phyloP scores from a whole-genome alignment of 1,284 basidiomycete genomes.

The Puccinia brachypodii region DNA sequence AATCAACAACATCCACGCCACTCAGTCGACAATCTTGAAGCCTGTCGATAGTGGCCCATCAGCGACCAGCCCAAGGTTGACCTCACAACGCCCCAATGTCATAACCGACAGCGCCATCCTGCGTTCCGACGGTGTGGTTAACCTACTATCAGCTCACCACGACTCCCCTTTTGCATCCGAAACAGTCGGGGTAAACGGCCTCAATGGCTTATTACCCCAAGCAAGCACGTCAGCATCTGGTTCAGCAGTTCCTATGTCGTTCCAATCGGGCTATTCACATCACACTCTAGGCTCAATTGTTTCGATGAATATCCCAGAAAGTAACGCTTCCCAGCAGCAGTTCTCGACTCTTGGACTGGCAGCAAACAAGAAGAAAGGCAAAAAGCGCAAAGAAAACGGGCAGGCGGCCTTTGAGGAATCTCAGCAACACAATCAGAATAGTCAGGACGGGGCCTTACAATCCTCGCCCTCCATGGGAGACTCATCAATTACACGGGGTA shows the following conservation, averaged over 20 bases:
- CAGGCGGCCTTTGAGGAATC: neutral
- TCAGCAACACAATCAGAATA: neutral
- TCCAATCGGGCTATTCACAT: neutral
- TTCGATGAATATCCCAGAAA: neutral
- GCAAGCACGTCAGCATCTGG: constrained; percentile 1
- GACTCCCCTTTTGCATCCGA: neutral
- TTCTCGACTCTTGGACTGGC: neutral
- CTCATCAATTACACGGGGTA: neutral
- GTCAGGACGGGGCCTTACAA: neutral
- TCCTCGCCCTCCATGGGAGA: neutral
- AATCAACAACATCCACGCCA: constrained; percentile 53
- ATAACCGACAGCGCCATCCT: constrained; percentile 52
- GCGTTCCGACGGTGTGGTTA: neutral
- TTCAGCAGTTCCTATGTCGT: neutral
- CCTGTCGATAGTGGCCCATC: neutral
- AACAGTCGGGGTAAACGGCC: neutral
- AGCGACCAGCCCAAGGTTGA: neutral
- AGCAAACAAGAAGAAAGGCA: constrained; percentile 20
- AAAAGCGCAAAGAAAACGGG: constrained; percentile 32
- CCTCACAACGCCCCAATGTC: constrained; percentile 23
- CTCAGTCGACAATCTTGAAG: constrained; percentile 1
- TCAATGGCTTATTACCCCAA: constrained; percentile 5
- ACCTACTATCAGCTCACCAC: constrained; percentile 1
- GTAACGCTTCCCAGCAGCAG: neutral
- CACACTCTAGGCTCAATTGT: neutral